These are phyloP conservation scores for Galerina sulciceps DNA, from an alignment of 768 basidiomycete species.

Conservation along the genomic window DNA sequence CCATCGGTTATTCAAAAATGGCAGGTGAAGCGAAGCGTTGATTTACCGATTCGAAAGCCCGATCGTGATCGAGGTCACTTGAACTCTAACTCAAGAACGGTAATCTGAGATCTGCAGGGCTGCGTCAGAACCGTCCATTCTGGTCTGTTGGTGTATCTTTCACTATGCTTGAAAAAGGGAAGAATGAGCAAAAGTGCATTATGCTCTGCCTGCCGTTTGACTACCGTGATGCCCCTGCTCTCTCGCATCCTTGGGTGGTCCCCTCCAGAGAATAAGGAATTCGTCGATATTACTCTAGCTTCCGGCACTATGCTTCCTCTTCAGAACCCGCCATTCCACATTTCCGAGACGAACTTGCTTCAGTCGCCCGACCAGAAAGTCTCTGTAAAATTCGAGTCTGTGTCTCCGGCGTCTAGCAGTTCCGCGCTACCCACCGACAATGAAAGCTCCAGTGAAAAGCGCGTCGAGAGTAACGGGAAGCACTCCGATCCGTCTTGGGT, in stretches of 20 bases:
- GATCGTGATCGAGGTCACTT: conserved; percentile 25
- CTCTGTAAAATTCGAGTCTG: conserved; percentile 15
- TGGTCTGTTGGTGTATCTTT: conserved; percentile 5
- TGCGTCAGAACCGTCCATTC: conserved; percentile 16
- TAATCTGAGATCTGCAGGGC: conserved; percentile 19
- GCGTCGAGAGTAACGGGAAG: conserved; percentile 18
- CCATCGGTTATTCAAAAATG: not conserved
- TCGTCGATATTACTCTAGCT: conserved; percentile 25
- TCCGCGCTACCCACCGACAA: conserved; percentile 28
- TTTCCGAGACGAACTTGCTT: conserved; percentile 23
- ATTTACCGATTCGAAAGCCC: not conserved
- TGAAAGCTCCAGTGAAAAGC: conserved; percentile 15
- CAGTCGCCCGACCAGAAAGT: conserved; percentile 7
- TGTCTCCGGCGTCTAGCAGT: conserved; percentile 24
- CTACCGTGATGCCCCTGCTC: conserved; percentile 20
- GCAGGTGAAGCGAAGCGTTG: not conserved
- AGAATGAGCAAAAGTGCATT: not conserved
- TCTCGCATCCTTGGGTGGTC: conserved; percentile 36
- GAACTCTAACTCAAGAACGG: conserved; percentile 7
- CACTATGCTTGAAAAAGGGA: conserved; percentile 17
- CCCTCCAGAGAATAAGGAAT: conserved; percentile 30
- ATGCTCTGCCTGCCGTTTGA: conserved; percentile 9
- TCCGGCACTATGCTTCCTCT: conserved; percentile 17
- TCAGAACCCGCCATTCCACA: conserved; percentile 27
- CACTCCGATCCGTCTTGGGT: conserved; percentile 59